These are phyloP conservation scores for Fusarium sp. DNA, from an alignment of 2,329 filamentous ascomycete species.

Conservation along the genomic window DNA sequence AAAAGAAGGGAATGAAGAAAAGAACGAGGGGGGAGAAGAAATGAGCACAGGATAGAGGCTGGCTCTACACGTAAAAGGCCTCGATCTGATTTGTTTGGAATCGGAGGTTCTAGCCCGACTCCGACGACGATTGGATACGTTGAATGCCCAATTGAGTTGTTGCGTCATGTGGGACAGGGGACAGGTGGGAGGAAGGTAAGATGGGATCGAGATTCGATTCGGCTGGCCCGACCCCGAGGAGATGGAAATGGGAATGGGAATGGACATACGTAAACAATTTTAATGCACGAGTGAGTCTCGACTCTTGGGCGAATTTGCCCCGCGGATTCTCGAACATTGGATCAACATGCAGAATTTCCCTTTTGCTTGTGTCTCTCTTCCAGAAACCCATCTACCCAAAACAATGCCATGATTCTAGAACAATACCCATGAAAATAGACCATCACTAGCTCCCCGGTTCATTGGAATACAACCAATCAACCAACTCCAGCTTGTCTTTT, in stretches of 20 bases:
- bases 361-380: not conserved
- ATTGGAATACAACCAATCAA: not conserved
- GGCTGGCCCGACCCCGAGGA: conserved; percentile 26
- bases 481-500: conserved; percentile 1
- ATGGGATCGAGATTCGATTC: conserved; percentile 36
- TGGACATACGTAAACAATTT: not conserved
- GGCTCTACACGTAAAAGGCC: conserved; percentile 5
- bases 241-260: conserved; percentile 3
- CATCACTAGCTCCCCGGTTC: not conserved
- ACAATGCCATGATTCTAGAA: conserved; percentile 28
- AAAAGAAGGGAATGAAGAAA: not conserved
- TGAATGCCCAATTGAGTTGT: conserved; percentile 8
- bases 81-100: conserved; percentile 11
- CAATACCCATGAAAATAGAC: conserved; percentile 10
- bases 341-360: conserved; percentile 27
- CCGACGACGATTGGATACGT: conserved; percentile 16
- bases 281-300: conserved; percentile 21
- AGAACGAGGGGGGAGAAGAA: conserved; percentile 14
- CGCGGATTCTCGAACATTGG: conserved; percentile 7
- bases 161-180: conserved; percentile 21
- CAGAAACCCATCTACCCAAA: not conserved
- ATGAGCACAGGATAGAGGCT: not conserved
- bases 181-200: conserved; percentile 3
- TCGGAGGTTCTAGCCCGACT: conserved; percentile 32
- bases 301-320: conserved; percentile 3